Percentiles rank a stretch among this genome's conserved stretches.
Evolutionary conservation across 169 alveolate species (phyloP).

Genomic region (Plasmodium gonderi): DNA sequence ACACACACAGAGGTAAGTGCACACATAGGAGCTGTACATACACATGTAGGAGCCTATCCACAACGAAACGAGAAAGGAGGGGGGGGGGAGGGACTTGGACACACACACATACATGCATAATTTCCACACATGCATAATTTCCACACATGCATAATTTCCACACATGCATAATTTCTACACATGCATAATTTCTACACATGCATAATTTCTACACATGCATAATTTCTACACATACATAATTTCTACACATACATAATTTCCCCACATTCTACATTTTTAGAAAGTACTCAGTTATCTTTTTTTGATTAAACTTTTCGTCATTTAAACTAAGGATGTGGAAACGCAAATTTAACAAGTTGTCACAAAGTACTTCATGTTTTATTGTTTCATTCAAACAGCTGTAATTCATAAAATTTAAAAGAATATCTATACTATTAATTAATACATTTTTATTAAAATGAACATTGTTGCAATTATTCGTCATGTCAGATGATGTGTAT

Average conservation of each 20-base stretch:
- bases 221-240: no score
- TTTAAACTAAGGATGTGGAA: conserved; percentile 55
- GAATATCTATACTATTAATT: conserved; percentile 44
- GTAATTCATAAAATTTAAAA: conserved; percentile 57
- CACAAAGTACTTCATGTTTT: conserved; percentile 41
- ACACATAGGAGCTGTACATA: no score
- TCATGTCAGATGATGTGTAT: not conserved
- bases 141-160: no score
- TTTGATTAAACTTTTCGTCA: conserved; percentile 52
- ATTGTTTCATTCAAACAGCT: conserved; percentile 46
- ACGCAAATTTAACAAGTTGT: conserved; percentile 59
- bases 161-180: no score
- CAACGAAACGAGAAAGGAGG: no score
- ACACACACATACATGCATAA: no score
- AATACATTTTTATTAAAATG: conserved; percentile 39
- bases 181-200: no score
- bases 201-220: no score
- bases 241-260: not conserved
- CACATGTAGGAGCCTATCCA: no score
- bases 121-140: no score
- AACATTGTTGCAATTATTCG: conserved; percentile 1
- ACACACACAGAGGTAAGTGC: no score
- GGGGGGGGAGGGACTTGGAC: no score
- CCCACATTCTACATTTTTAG: conserved; percentile 17
- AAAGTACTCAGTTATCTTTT: conserved; percentile 68